Percentiles rank a stretch among this genome's conserved stretches.
Conservation (phyloP, 2,329 filamentous ascomycete genomes). For the Emmonsiellopsis sp. region DNA sequence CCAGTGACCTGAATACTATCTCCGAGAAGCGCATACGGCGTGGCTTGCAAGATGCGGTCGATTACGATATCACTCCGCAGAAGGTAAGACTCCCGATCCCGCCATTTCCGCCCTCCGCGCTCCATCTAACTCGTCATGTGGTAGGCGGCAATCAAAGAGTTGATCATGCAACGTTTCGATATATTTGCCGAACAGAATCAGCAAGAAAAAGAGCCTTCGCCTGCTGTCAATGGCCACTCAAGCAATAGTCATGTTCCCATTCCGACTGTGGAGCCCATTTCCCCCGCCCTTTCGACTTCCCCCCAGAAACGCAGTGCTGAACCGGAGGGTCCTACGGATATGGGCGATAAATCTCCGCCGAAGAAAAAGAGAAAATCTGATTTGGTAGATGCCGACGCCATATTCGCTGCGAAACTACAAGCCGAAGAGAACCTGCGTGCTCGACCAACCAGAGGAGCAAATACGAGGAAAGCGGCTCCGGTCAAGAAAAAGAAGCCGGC, state of each 20-base stretch:
- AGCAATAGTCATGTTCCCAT: slow-evolving; percentile 14
- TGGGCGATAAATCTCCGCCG: slow-evolving; percentile 29
- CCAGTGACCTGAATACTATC: slow-evolving; percentile 54
- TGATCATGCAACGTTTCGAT: slow-evolving; percentile 69
- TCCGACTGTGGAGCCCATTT: slow-evolving; percentile 20
- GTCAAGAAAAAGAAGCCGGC: slow-evolving; percentile 58
- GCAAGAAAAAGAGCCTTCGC: slow-evolving; percentile 5
- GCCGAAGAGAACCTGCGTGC: slow-evolving; percentile 78
- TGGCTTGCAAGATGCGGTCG: slow-evolving; percentile 51
- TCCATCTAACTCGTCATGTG: background rate
- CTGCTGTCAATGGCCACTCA: slow-evolving; percentile 28
- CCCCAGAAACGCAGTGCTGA: slow-evolving; percentile 34
- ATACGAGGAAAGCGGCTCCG: slow-evolving; percentile 47
- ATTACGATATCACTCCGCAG: slow-evolving; percentile 52
- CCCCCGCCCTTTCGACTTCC: slow-evolving; percentile 25
- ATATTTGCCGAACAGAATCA: slow-evolving; percentile 45
- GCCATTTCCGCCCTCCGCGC: slow-evolving; percentile 2
- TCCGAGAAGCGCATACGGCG: slow-evolving; percentile 58
- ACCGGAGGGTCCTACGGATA: slow-evolving; percentile 33
- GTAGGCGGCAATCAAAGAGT: slow-evolving; percentile 59
- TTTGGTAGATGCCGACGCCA: slow-evolving; percentile 70
- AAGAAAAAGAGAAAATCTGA: slow-evolving; percentile 60
- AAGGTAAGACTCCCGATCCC: slow-evolving; percentile 41
- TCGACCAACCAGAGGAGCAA: slow-evolving; percentile 68
- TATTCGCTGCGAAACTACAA: slow-evolving; percentile 78